phyloP scores from a whole-genome alignment of 805 yeast species.

The Myxozyma nipponensis region DNA sequence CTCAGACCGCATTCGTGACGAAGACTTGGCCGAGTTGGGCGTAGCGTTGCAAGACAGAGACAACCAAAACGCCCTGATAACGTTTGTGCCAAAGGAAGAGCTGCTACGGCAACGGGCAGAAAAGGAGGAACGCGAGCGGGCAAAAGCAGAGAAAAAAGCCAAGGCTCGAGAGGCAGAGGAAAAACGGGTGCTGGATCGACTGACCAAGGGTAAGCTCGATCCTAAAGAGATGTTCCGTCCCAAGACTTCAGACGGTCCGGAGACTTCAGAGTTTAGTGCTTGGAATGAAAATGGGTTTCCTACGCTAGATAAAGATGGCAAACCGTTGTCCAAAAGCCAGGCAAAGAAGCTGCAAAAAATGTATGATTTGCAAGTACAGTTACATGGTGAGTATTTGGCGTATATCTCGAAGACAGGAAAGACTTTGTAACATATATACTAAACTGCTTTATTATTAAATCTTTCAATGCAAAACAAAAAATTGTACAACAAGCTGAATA shows the following conservation, averaged over 20 bases:
- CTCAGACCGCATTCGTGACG: constrained; percentile 69
- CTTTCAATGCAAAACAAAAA: no score
- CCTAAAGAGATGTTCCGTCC: constrained; percentile 70
- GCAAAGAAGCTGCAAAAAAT: constrained; percentile 76
- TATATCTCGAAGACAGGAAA: constrained; percentile 7
- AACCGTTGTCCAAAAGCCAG: constrained; percentile 79
- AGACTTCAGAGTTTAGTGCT: constrained; percentile 53
- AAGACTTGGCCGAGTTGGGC: constrained; percentile 68
- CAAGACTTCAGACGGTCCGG: constrained; percentile 41
- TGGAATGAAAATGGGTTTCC: constrained; percentile 91
- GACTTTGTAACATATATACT: constrained; percentile 1
- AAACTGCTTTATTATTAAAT: no score
- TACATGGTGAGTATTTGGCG: constrained; percentile 59
- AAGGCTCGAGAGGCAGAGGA: constrained; percentile 42
- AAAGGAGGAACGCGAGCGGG: constrained; percentile 51
- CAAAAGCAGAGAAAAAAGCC: constrained; percentile 53
- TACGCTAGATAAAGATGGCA: constrained; percentile 67
- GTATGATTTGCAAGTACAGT: constrained; percentile 75
- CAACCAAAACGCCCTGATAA: constrained; percentile 67
- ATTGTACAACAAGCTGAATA: not conserved
- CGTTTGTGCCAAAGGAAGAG: constrained; percentile 75
- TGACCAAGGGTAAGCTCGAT: constrained; percentile 65
- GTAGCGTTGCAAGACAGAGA: constrained; percentile 87
- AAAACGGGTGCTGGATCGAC: constrained; percentile 52
- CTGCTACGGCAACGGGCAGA: constrained; percentile 54